Conservation (phyloP, 768 basidiomycete species). For the Cystobasidium ongulense region DNA sequence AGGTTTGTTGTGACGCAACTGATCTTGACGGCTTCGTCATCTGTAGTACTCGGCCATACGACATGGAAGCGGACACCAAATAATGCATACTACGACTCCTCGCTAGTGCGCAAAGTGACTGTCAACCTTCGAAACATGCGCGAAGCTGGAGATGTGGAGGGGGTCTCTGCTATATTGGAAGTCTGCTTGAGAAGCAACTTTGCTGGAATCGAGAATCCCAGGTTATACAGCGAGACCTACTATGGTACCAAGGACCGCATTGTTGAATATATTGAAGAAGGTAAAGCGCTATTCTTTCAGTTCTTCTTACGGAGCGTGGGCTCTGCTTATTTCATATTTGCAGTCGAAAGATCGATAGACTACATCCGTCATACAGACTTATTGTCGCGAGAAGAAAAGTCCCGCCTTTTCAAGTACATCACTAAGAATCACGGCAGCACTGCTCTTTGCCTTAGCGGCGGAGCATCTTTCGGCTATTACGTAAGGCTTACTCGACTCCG, state of each 20-base stretch:
- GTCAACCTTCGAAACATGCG: constrained; percentile 49
- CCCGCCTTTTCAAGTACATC: constrained; percentile 76
- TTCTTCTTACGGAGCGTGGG: neutral
- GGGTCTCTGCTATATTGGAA: constrained; percentile 79
- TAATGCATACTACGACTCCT: constrained; percentile 85
- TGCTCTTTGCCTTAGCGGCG: constrained; percentile 90
- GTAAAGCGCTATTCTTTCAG: neutral
- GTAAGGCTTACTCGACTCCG: neutral
- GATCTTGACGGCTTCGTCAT: neutral
- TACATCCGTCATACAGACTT: constrained; percentile 61
- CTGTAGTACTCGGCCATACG: constrained; percentile 58
- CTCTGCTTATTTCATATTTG: constrained; percentile 49
- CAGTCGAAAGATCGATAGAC: constrained; percentile 66
- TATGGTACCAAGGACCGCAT: constrained; percentile 82
- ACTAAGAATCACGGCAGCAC: constrained; percentile 84
- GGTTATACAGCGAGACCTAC: constrained; percentile 59
- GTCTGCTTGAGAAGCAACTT: constrained; percentile 86
- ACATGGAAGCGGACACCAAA: constrained; percentile 82
- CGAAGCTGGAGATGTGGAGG: constrained; percentile 70
- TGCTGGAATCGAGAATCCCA: constrained; percentile 54
- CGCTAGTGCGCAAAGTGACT: constrained; percentile 52
- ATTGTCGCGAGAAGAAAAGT: constrained; percentile 77
- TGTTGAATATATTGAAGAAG: constrained; percentile 50
- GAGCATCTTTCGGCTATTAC: constrained; percentile 59
- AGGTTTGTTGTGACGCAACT: no score